Conservation (phyloP, 2,329 filamentous ascomycete genomes). For the Hypoxylon sp. region DNA sequence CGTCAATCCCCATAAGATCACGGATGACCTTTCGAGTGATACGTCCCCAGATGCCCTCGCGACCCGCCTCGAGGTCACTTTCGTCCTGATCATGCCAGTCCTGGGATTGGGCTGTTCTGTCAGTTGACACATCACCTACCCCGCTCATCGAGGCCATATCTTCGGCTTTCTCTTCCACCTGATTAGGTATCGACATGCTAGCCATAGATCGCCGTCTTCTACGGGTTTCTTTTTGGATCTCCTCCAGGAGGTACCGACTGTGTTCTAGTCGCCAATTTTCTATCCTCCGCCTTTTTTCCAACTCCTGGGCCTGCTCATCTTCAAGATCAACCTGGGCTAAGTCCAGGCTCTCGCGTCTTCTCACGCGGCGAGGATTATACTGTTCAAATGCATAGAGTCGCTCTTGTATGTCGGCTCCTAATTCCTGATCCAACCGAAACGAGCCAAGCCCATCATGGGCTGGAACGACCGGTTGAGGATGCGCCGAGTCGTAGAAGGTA, state of each 20-base stretch:
- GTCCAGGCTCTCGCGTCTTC: slow-evolving; percentile 68
- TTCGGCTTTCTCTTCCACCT: slow-evolving; percentile 52
- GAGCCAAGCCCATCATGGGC: slow-evolving; percentile 92
- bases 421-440: slow-evolving; percentile 76
- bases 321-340: slow-evolving; percentile 66
- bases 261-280: slow-evolving; percentile 95
- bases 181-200: slow-evolving; percentile 39
- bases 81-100: slow-evolving; percentile 69
- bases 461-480: slow-evolving; percentile 79
- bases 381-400: slow-evolving; percentile 91
- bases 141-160: slow-evolving; percentile 52
- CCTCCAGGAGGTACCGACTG: slow-evolving; percentile 85
- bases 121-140: slow-evolving; percentile 54
- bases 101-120: slow-evolving; percentile 56
- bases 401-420: slow-evolving; percentile 77
- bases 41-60: slow-evolving; percentile 81
- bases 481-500: slow-evolving; percentile 58
- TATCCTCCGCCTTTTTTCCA: slow-evolving; percentile 85
- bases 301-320: slow-evolving; percentile 71
- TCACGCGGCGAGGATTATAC: slow-evolving; percentile 80
- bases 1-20: slow-evolving; percentile 92
- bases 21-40: slow-evolving; percentile 89
- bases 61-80: slow-evolving; percentile 60
- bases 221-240: slow-evolving; percentile 89
- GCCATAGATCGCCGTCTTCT: slow-evolving; percentile 68